A percentile compares a stretch with the other conserved stretches of the same genome.
Conservation (phyloP, 2,329 filamentous ascomycete genomes). For the Rhynchosporium graminicola region DNA sequence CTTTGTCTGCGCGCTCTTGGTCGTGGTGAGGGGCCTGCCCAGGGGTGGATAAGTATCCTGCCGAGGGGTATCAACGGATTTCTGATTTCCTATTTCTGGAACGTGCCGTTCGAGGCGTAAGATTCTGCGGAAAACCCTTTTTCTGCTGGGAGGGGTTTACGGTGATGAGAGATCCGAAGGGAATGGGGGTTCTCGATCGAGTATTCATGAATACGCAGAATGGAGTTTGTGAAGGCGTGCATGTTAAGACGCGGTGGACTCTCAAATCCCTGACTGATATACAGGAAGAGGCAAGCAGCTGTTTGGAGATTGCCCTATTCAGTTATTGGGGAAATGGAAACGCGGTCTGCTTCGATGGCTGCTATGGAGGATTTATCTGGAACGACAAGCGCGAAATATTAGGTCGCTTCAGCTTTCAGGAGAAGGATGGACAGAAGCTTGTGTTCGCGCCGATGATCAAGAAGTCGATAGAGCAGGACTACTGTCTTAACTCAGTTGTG, state of each 20-base stretch:
- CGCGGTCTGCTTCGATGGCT: background rate
- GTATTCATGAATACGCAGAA: background rate
- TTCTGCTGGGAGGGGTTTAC: background rate
- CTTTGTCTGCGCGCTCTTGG: background rate
- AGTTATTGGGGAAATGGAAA: background rate
- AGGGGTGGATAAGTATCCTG: background rate
- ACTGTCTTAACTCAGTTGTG: too few species aligned
- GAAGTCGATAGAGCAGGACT: background rate
- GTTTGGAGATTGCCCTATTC: background rate
- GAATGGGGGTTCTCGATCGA: background rate
- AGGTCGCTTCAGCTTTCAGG: background rate
- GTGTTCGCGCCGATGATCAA: background rate
- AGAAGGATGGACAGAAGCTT: background rate
- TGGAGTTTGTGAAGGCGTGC: background rate
- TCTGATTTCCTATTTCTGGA: background rate
- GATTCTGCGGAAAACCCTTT: background rate
- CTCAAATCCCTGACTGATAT: background rate
- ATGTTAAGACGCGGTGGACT: background rate
- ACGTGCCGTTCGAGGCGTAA: background rate
- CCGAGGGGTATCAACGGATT: background rate
- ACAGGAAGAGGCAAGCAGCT: background rate
- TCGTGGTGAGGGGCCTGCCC: background rate
- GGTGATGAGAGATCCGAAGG: background rate
- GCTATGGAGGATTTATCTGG: background rate
- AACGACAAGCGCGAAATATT: background rate